These are phyloP conservation scores for Jatropha multifida DNA, from an alignment of 441 rosid genomes.

Conservation along the genomic window DNA sequence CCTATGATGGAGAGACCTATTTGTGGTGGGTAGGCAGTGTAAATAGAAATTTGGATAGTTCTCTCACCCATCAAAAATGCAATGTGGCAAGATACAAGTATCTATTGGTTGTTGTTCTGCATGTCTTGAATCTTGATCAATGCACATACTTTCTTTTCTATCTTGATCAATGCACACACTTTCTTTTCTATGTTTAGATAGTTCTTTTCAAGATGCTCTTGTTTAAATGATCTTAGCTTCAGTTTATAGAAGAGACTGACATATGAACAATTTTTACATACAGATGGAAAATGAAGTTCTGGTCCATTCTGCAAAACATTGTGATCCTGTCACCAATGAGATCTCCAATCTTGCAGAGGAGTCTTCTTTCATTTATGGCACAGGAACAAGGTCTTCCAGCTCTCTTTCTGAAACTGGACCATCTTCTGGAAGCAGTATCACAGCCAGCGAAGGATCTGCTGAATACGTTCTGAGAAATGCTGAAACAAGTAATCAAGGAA, in stretches of 20 bases:
- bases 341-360: conserved; percentile 30
- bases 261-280: conserved; percentile 12
- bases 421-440: conserved; percentile 33
- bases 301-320: conserved; percentile 33
- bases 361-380: conserved; percentile 27
- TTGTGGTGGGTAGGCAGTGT: neutral
- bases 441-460: conserved; percentile 26
- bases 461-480: conserved; percentile 29
- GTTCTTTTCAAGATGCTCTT: conserved; percentile 4
- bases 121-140: neutral
- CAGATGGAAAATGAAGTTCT: conserved; percentile 45
- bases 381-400: conserved; percentile 31
- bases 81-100: neutral
- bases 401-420: conserved; percentile 35
- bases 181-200: neutral
- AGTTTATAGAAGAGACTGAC: conserved; percentile 15
- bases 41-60: neutral
- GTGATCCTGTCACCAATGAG: conserved; percentile 28
- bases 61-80: neutral
- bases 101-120: neutral
- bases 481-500: conserved; percentile 30
- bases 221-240: neutral
- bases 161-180: too few species aligned
- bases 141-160: neutral
- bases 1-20: neutral